phyloP scores from a whole-genome alignment of 176 grass and related monocot species.

The Juncus inflexus region DNA sequence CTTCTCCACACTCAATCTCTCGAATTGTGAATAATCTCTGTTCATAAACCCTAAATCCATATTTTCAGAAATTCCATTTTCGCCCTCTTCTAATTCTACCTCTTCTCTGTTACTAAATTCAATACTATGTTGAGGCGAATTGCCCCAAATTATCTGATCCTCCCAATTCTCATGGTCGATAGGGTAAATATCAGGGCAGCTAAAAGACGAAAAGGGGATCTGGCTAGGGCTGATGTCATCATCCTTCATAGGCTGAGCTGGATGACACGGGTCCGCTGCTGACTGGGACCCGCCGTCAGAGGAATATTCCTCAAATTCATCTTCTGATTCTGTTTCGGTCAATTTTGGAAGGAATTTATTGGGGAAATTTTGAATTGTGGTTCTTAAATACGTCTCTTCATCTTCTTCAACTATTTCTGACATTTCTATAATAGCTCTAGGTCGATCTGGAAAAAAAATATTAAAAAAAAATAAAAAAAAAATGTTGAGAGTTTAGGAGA shows the following conservation, averaged over 20 bases:
- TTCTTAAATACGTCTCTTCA: constrained; percentile 72
- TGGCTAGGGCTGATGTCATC: constrained; percentile 27
- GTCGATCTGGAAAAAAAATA: constrained; percentile 21
- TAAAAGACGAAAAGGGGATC: constrained; percentile 25
- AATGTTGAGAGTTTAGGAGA: not conserved
- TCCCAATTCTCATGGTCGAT: constrained; percentile 92
- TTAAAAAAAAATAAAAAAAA: constrained; percentile 1
- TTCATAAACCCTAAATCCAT: constrained; percentile 32
- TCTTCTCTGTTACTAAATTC: constrained; percentile 45
- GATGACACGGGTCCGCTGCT: constrained; percentile 39
- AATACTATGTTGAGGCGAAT: constrained; percentile 62
- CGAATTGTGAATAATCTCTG: constrained; percentile 25
- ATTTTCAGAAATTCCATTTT: constrained; percentile 32
- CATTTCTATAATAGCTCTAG: constrained; percentile 52
- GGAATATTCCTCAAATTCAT: constrained; percentile 48
- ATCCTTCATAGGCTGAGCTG: constrained; percentile 84
- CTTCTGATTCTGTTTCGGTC: constrained; percentile 45
- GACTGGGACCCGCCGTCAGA: constrained; percentile 39
- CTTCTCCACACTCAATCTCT: constrained; percentile 14
- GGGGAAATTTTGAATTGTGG: constrained; percentile 49
- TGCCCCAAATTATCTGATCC: constrained; percentile 82
- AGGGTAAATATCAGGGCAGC: constrained; percentile 82
- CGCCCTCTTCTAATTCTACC: constrained; percentile 51
- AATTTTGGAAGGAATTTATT: constrained; percentile 42
- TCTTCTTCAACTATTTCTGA: constrained; percentile 88